A percentile compares a stretch with the other conserved stretches of the same genome.
Conservation (phyloP, 2,329 filamentous ascomycete genomes). For the Ceratocystis variospora region DNA sequence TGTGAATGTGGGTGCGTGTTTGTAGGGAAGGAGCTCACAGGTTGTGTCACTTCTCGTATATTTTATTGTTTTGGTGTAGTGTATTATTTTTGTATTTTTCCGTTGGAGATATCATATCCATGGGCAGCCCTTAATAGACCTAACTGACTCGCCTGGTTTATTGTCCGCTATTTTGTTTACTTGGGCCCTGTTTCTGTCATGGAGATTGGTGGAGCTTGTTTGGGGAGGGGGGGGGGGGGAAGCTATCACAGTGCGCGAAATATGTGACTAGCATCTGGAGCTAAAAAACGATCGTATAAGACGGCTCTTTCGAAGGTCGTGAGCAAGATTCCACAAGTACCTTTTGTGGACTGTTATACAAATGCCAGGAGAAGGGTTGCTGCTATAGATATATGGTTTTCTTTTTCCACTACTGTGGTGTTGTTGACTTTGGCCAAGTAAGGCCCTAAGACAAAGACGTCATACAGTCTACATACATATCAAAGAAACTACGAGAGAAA, state of each 20-base stretch:
- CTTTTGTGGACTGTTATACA: no score
- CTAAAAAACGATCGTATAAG: neutral
- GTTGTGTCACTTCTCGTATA: no score
- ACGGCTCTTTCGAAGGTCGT: neutral
- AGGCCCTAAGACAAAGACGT: neutral
- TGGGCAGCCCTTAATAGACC: no score
- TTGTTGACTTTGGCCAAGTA: neutral
- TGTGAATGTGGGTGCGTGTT: no score
- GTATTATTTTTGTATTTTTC: no score
- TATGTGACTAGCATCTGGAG: neutral
- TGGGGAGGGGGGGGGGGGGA: neutral
- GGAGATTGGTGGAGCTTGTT: neutral
- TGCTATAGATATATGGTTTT: neutral
- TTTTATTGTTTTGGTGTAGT: no score
- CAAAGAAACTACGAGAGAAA: slow-evolving; percentile 1
- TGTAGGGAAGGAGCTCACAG: no score
- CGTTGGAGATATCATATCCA: no score
- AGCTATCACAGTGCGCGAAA: slow-evolving; percentile 5
- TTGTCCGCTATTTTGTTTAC: neutral
- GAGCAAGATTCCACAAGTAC: neutral
- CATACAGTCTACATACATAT: neutral
- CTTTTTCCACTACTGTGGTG: neutral
- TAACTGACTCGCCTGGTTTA: neutral
- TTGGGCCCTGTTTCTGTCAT: slow-evolving; percentile 1
- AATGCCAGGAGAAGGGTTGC: neutral